These are phyloP conservation scores for Tubosaeta sp. DNA, from an alignment of 768 basidiomycete species.

Conservation along the genomic window DNA sequence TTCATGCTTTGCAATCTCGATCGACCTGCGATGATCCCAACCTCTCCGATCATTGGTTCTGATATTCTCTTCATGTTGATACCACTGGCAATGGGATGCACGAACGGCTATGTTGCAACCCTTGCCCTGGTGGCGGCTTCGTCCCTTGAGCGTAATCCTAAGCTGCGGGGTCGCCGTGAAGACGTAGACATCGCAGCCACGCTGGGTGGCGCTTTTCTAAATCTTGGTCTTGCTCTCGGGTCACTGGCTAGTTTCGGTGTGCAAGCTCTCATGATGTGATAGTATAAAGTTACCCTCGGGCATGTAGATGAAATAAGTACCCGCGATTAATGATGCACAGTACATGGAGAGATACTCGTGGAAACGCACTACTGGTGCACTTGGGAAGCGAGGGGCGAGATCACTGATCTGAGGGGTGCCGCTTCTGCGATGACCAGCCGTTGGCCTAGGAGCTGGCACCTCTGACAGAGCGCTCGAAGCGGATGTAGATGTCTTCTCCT, in stretches of 20 bases:
- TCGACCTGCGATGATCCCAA: conserved; percentile 32
- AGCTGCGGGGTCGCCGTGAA: conserved; percentile 60
- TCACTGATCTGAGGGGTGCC: conserved; percentile 63
- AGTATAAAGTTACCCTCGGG: too few species aligned
- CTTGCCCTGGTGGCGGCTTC: conserved; percentile 80
- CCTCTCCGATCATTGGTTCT: conserved; percentile 56
- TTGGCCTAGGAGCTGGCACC: conserved; percentile 35
- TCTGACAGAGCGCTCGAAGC: conserved; percentile 26
- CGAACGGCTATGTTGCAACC: conserved; percentile 79
- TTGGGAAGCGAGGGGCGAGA: conserved; percentile 70
- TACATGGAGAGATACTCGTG: neutral
- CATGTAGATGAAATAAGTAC: too few species aligned
- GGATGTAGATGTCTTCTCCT: conserved; percentile 19
- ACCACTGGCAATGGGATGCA: conserved; percentile 65
- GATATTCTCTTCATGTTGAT: conserved; percentile 74
- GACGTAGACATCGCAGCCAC: conserved; percentile 87
- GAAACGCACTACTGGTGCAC: conserved; percentile 37
- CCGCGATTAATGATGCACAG: too few species aligned
- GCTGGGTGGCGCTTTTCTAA: conserved; percentile 71
- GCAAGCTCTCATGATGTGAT: too few species aligned
- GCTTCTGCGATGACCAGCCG: conserved; percentile 67
- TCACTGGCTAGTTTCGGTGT: conserved; percentile 82
- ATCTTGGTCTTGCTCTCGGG: conserved; percentile 70
- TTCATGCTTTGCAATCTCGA: conserved; percentile 88
- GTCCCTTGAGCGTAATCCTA: conserved; percentile 74